Percentiles rank a stretch among this genome's conserved stretches.
These are phyloP conservation scores for Russula lepida DNA, from an alignment of 768 basidiomycete genomes.

Conservation along the genomic window DNA sequence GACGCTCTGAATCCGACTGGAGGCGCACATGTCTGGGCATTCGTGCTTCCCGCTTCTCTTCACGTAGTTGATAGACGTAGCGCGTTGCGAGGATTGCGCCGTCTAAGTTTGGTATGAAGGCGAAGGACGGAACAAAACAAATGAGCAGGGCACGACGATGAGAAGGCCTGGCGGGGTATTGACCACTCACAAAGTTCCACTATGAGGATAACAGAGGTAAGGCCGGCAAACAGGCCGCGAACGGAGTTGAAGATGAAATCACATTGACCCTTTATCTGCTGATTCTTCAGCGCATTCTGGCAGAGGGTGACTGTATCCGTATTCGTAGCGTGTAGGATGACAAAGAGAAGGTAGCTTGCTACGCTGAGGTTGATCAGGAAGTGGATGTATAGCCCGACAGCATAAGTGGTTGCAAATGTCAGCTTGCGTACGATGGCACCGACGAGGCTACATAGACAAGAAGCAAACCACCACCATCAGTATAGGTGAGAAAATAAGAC, in stretches of 20 bases:
- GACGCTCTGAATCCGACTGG: not conserved
- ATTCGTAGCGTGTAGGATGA: slow-evolving; percentile 39
- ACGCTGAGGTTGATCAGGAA: slow-evolving; percentile 47
- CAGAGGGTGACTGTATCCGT: slow-evolving; percentile 40
- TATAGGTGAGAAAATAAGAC: not conserved
- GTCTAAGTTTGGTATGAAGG: slow-evolving; percentile 4
- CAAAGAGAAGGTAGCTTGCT: slow-evolving; percentile 43
- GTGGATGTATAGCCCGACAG: slow-evolving; percentile 49
- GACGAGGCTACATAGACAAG: slow-evolving; percentile 38
- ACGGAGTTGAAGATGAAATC: slow-evolving; percentile 34
- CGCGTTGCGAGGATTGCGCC: slow-evolving; percentile 22
- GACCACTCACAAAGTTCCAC: slow-evolving; percentile 49
- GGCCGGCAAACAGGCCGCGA: slow-evolving; percentile 38
- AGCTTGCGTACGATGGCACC: slow-evolving; percentile 59
- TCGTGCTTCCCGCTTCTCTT: slow-evolving; percentile 19
- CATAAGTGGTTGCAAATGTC: slow-evolving; percentile 47
- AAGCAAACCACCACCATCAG: not conserved
- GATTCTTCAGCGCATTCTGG: slow-evolving; percentile 34
- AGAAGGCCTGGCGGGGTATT: not conserved
- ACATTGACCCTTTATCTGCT: slow-evolving; percentile 39
- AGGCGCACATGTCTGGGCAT: not conserved
- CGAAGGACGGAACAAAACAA: not conserved
- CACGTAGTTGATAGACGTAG: slow-evolving; percentile 19
- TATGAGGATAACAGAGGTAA: slow-evolving; percentile 38
- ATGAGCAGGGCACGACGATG: not conserved